phyloP scores from a whole-genome alignment of 202 grass and related monocot genomes.

The Elaeis oleifera region DNA sequence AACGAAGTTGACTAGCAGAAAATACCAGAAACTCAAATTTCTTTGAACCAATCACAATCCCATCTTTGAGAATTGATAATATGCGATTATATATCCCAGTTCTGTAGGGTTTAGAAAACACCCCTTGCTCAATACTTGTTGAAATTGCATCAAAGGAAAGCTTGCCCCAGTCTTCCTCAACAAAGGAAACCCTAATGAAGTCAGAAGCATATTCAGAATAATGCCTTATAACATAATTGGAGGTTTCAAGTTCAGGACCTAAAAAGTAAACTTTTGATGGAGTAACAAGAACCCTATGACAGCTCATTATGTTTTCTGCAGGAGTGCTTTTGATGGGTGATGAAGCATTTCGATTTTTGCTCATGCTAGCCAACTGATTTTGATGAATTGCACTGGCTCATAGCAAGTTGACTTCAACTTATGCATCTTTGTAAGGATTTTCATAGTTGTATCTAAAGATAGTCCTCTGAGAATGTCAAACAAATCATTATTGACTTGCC shows the following conservation, averaged over 20 bases:
- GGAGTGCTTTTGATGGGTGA: constrained; percentile 20
- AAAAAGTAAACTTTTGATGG: constrained; percentile 85
- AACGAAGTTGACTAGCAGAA: constrained; percentile 90
- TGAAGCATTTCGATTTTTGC: constrained; percentile 22
- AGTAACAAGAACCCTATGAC: constrained; percentile 79
- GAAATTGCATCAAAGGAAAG: constrained; percentile 69
- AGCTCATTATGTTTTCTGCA: constrained; percentile 51
- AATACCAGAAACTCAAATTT: constrained; percentile 94
- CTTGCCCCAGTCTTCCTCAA: constrained; percentile 95
- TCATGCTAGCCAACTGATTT: constrained; percentile 41
- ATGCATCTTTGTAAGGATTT: constrained; percentile 70
- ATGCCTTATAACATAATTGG: constrained; percentile 83
- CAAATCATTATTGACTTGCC: constrained; percentile 49
- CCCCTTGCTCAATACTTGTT: constrained; percentile 46
- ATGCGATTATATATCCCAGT: constrained; percentile 67
- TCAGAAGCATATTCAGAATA: constrained; percentile 62
- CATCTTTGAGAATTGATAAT: constrained; percentile 71
- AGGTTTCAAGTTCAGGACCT: constrained; percentile 73
- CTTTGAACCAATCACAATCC: constrained; percentile 64
- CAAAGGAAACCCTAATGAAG: constrained; percentile 87
- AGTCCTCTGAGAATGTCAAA: constrained; percentile 55
- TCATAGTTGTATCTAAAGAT: constrained; percentile 39
- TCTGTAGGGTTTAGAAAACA: constrained; percentile 59
- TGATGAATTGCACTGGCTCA: constrained; percentile 66
- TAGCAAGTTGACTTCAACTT: constrained; percentile 68